Percentiles rank a stretch among this genome's conserved stretches.
Evolutionary conservation across 148 eudicot genomes (phyloP).

Genomic region (Bassia scoparia): DNA sequence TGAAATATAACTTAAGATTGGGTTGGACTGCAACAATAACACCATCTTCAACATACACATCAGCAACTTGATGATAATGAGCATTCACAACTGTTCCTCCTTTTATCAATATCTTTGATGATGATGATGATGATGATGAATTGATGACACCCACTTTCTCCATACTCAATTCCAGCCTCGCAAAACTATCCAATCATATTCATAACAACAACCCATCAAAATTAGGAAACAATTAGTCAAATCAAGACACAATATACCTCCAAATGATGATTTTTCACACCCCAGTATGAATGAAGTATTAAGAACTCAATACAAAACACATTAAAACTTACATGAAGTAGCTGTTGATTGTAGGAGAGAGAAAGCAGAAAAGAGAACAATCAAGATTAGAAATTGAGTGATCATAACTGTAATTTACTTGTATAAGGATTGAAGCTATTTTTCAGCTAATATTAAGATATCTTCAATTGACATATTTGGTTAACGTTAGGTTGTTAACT

Average conservation of each 20-base stretch:
- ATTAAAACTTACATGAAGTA: constrained; percentile 22
- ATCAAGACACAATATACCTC: neutral
- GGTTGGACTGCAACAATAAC: constrained; percentile 65
- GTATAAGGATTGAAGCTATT: neutral
- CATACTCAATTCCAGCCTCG: constrained; percentile 57
- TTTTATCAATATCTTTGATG: constrained; percentile 75
- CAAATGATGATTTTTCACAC: constrained; percentile 2
- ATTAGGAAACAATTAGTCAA: neutral
- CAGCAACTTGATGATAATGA: constrained; percentile 73
- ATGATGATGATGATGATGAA: constrained; percentile 33
- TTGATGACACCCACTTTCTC: constrained; percentile 55
- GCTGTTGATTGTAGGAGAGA: constrained; percentile 15
- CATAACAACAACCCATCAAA: neutral
- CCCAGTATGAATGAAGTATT: neutral
- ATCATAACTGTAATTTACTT: constrained; percentile 14
- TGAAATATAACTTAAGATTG: constrained; percentile 51
- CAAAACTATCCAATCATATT: constrained; percentile 48
- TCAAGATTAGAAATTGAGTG: constrained; percentile 4
- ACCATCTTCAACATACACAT: constrained; percentile 90
- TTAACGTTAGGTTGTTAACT: no score
- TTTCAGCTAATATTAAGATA: neutral
- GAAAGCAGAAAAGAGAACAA: constrained; percentile 9
- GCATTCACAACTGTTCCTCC: constrained; percentile 95
- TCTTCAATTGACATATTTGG: no score
- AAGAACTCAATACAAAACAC: neutral